Evolutionary conservation across 139 green algal genomes (phyloP), one percentile per base, ranked within the genome.

Genomic region (Gonium pectorale): DNA sequence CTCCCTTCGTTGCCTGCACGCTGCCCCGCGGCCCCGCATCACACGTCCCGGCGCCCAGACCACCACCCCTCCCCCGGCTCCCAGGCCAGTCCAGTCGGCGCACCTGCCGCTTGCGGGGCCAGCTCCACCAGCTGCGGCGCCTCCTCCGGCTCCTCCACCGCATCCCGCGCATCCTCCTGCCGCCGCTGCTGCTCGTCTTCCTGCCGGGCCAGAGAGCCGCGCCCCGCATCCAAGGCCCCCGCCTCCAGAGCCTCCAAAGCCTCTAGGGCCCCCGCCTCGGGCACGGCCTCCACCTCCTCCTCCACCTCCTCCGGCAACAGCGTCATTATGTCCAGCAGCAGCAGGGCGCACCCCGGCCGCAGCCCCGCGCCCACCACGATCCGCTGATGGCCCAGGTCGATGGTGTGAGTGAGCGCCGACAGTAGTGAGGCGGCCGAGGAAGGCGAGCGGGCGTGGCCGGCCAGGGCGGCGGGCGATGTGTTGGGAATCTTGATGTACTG

Each of bases 401-500:
- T 67, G 49, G 52, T 67, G 52, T 80, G 52, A 1, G 26, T 27
- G 29, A 80, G 72, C 4, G 6, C 29, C 29, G 51, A 35, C 21
- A 80, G 35, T 8, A 80, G 6, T 6, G 72, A n/a, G n/a, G n/a
- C n/a, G n/a, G n/a, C n/a, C n/a, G n/a, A n/a, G n/a, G n/a, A n/a
- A n/a, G n/a, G n/a, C n/a, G n/a, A n/a, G n/a, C n/a, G n/a, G n/a
- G n/a, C n/a, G n/a, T n/a, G 72, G 8, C 4, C 26, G 4, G 41
- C 29, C 35, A 80, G 72, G 19, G 15, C 11, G 21, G 51, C 24
- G 6, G 72, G 52, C 1, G 19, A 31, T 24, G 72, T 68, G 72
- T 80, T 51, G 21, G 72, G 72, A 17, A 80, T 80, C 54, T 80
- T 80, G 49, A 80, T 68, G 52, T 68, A 67, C 52, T 80, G 52